These are phyloP conservation scores for Pecoramyces ruminantium DNA, from an alignment of 192 early-diverging fungal species.

Conservation along the genomic window DNA sequence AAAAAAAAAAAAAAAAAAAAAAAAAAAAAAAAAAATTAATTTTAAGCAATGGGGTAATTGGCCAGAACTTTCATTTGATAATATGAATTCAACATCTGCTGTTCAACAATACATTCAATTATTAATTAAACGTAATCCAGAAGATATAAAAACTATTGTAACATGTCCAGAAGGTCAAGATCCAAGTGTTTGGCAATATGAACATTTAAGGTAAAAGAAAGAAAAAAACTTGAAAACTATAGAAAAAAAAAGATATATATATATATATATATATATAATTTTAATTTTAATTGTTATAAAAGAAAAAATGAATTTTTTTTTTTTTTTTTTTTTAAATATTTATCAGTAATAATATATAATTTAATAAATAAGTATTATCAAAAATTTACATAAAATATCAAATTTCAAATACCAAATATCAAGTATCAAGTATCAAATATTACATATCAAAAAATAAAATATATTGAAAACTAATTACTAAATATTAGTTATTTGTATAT, in stretches of 20 bases:
- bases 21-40: neutral
- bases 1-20: too few species aligned
- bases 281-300: neutral
- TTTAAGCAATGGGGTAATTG: constrained; percentile 3
- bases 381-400: too few species aligned
- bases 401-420: too few species aligned
- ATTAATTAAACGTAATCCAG: constrained; percentile 42
- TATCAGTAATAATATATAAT: too few species aligned
- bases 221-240: neutral
- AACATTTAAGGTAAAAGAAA: constrained; percentile 56
- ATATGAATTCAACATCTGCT: constrained; percentile 51
- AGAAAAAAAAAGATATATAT: neutral
- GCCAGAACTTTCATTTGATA: constrained; percentile 22
- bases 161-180: constrained; percentile 43
- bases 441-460: too few species aligned
- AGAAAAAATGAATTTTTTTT: too few species aligned
- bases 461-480: too few species aligned
- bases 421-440: too few species aligned
- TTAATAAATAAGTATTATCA: too few species aligned
- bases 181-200: constrained; percentile 62
- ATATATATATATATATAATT: neutral
- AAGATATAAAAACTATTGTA: constrained; percentile 40
- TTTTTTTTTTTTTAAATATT: too few species aligned
- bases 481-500: too few species aligned
- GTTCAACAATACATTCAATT: constrained; percentile 67